Evolutionary conservation across 2,329 filamentous ascomycete genomes (phyloP).

Genomic region (Fusarium sp.): DNA sequence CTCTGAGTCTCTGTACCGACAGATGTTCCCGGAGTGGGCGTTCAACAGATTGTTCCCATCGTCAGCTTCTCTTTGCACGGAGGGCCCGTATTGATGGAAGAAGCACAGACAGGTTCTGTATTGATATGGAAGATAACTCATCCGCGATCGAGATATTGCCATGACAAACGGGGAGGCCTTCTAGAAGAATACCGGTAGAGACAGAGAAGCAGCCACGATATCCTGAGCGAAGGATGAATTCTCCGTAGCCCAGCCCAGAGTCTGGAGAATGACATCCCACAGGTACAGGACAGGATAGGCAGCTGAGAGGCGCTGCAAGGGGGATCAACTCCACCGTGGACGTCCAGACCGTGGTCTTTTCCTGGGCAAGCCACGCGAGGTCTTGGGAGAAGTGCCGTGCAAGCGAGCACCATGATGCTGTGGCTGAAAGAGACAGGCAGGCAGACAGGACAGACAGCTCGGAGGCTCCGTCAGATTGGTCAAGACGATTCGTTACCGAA

Average conservation of each 20-base stretch:
- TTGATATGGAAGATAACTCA: constrained; percentile 27
- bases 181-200: constrained; percentile 29
- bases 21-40: constrained; percentile 27
- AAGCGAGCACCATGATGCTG: constrained; percentile 30
- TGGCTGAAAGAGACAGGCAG: constrained; percentile 21
- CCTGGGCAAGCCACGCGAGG: constrained; percentile 34
- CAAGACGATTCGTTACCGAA: constrained; percentile 12
- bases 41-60: constrained; percentile 11
- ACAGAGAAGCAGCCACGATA: constrained; percentile 21
- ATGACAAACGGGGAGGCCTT: constrained; percentile 36
- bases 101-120: constrained; percentile 7
- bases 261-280: background rate
- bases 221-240: constrained; percentile 23
- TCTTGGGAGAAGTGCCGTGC: no score
- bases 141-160: background rate
- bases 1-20: constrained; percentile 10
- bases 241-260: constrained; percentile 21
- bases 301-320: constrained; percentile 33
- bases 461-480: constrained; percentile 29
- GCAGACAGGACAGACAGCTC: background rate
- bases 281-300: background rate
- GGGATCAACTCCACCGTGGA: constrained; percentile 20
- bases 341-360: constrained; percentile 27
- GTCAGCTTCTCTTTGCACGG: constrained; percentile 17
- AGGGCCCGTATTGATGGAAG: constrained; percentile 18